Evolutionary conservation across 179 eudicot species (phyloP).

Genomic region (Gypsophila paniculata): DNA sequence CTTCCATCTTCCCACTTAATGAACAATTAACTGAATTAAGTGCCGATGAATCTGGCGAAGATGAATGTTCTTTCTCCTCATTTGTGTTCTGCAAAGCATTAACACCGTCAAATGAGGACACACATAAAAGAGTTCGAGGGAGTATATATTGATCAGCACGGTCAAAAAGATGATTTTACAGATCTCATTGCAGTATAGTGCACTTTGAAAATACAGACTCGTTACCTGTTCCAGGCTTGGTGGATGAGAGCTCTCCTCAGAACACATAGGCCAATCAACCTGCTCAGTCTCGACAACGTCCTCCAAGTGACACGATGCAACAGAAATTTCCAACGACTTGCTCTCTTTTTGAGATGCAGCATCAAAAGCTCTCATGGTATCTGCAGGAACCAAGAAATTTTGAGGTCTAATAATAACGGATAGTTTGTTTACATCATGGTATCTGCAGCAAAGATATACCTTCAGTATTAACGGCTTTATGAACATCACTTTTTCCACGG

Average conservation of each 20-base stretch:
- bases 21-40: slow-evolving; percentile 24
- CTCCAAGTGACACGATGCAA: slow-evolving; percentile 23
- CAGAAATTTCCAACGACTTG: slow-evolving; percentile 24
- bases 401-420: slow-evolving; percentile 7
- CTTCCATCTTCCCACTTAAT: slow-evolving; percentile 31
- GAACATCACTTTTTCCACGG: slow-evolving; percentile 19
- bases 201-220: slow-evolving; percentile 3
- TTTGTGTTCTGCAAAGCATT: slow-evolving; percentile 23
- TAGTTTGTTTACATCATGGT: too few species aligned
- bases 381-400: slow-evolving; percentile 28
- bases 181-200: not conserved
- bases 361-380: slow-evolving; percentile 25
- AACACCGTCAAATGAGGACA: not conserved
- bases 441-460: slow-evolving; percentile 39
- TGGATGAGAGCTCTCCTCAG: slow-evolving; percentile 22
- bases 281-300: slow-evolving; percentile 20
- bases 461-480: slow-evolving; percentile 22
- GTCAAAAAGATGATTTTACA: too few species aligned
- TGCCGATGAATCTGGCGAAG: slow-evolving; percentile 25
- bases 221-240: slow-evolving; percentile 26
- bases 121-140: too few species aligned
- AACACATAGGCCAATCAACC: slow-evolving; percentile 14
- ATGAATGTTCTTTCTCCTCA: slow-evolving; percentile 25
- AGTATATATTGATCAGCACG: too few species aligned
- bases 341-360: slow-evolving; percentile 26